A percentile compares a stretch with the other conserved stretches of the same genome.
These are phyloP conservation scores for Henckelia pumila DNA, from an alignment of 257 asterid species.

Conservation along the genomic window DNA sequence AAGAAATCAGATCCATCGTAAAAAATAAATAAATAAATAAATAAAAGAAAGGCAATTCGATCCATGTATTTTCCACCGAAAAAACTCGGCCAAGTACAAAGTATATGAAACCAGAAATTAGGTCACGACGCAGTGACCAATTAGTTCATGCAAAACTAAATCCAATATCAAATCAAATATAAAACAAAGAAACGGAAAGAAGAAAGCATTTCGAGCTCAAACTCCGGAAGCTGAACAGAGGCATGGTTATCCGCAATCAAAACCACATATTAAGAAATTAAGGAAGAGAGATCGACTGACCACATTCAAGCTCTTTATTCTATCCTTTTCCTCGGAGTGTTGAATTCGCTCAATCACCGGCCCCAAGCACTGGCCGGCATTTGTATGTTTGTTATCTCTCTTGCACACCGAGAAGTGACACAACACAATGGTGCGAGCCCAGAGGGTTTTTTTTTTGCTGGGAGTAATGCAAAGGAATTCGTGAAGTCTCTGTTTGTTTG, in stretches of 20 bases:
- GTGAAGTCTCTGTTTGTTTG: slow-evolving; percentile 6
- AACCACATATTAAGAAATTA: not conserved
- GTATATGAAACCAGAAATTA: not conserved
- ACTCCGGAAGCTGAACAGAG: slow-evolving; percentile 4
- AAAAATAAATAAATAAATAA: too few relatives aligned
- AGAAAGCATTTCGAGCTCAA: not conserved
- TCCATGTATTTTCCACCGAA: not conserved
- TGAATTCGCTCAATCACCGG: slow-evolving; percentile 23
- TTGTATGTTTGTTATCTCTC: slow-evolving; percentile 21
- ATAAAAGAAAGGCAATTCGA: too few relatives aligned
- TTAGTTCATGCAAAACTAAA: not conserved
- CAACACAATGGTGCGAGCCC: slow-evolving; percentile 13
- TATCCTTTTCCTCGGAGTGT: slow-evolving; percentile 18
- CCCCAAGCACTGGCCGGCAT: slow-evolving; percentile 32
- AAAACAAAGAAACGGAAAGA: not conserved
- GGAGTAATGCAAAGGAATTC: slow-evolving; percentile 20
- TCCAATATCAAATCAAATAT: not conserved
- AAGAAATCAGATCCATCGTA: not conserved
- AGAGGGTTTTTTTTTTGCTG: slow-evolving; percentile 16
- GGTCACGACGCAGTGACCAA: not conserved
- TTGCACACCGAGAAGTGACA: slow-evolving; percentile 15
- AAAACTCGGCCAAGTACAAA: not conserved
- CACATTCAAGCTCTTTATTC: slow-evolving; percentile 53
- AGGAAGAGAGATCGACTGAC: slow-evolving; percentile 36
- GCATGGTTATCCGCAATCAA: not conserved